Evolutionary conservation across 75 land plant species (phyloP).

Genomic region (Sequoiadendron giganteum): DNA sequence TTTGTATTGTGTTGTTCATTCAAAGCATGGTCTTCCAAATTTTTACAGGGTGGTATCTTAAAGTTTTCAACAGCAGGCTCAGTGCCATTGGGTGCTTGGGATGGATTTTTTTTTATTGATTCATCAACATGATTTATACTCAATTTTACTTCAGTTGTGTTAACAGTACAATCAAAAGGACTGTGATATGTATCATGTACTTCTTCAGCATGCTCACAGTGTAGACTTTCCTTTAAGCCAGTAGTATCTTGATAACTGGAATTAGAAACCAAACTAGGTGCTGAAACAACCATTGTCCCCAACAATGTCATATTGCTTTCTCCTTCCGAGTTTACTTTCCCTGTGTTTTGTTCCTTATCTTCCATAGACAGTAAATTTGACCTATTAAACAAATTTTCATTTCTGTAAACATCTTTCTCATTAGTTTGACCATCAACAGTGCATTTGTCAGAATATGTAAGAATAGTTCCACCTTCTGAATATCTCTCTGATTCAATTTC

Average conservation of each 20-base stretch:
- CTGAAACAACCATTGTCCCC: background rate
- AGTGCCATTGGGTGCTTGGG: constrained; percentile 8
- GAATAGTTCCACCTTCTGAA: background rate
- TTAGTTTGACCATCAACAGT: background rate
- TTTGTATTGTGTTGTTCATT: background rate
- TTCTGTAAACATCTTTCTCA: background rate
- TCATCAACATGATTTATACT: constrained; percentile 62
- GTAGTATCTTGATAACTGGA: background rate
- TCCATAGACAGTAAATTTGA: background rate
- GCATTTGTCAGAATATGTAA: background rate
- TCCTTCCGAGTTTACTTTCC: background rate
- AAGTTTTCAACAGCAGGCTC: constrained; percentile 12
- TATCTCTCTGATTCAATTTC: background rate
- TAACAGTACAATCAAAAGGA: constrained; percentile 70
- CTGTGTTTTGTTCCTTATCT: constrained; percentile 1
- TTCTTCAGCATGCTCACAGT: constrained; percentile 29
- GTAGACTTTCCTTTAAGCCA: constrained; percentile 29
- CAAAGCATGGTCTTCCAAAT: constrained; percentile 13
- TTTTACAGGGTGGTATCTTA: constrained; percentile 43
- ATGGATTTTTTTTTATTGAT: constrained; percentile 11
- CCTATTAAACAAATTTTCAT: background rate
- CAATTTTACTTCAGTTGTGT: constrained; percentile 60
- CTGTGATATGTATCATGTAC: constrained; percentile 43
- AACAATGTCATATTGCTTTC: background rate
- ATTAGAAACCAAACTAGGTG: background rate